phyloP scores from a whole-genome alignment of 257 asterid species.

The Solanum phureja region DNA sequence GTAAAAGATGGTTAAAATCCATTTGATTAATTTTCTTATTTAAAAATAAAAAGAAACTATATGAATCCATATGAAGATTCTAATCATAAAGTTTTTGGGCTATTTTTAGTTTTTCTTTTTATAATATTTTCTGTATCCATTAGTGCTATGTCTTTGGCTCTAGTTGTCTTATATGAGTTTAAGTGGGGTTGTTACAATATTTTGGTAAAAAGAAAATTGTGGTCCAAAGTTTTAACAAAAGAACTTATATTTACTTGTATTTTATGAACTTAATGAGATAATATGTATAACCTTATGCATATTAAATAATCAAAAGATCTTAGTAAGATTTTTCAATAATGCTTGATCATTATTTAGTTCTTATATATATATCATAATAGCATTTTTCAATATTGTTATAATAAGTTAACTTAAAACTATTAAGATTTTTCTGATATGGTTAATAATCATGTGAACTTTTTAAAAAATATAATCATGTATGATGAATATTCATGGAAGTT shows the following conservation, averaged over 20 bases:
- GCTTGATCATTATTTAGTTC: neutral
- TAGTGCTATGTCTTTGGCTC: neutral
- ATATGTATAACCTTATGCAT: neutral
- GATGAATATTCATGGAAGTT: neutral
- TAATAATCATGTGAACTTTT: neutral
- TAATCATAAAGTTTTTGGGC: neutral
- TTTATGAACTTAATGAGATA: neutral
- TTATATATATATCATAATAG: neutral
- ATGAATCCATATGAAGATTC: neutral
- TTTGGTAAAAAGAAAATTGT: neutral
- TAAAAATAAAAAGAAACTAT: neutral
- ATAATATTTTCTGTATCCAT: neutral
- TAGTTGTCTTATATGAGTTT: neutral
- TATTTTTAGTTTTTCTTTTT: neutral
- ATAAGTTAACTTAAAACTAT: neutral
- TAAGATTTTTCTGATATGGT: neutral
- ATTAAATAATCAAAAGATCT: neutral
- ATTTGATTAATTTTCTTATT: neutral
- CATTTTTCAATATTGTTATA: neutral
- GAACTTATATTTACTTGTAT: neutral
- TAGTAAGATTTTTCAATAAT: neutral
- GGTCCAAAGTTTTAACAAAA: neutral
- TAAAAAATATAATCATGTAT: neutral
- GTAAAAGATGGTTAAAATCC: neutral
- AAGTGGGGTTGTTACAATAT: neutral